Conservation (phyloP, 2,329 filamentous ascomycete species). For the Diaporthe australafricana region DNA sequence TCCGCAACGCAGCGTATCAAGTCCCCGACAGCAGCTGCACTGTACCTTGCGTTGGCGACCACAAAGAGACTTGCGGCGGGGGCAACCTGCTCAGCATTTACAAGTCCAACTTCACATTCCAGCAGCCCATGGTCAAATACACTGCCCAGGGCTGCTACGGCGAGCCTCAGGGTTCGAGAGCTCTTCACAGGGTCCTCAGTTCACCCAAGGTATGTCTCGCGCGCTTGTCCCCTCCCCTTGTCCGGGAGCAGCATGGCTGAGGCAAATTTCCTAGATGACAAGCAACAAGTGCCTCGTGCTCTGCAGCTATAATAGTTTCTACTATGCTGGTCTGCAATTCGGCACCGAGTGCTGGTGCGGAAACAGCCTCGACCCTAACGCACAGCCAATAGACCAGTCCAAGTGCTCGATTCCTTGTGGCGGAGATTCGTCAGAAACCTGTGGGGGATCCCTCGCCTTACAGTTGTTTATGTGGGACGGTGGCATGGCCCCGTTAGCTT, state of each 20-base stretch:
- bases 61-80: slow-evolving; percentile 42
- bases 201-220: slow-evolving; percentile 11
- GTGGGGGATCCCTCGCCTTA: slow-evolving; percentile 30
- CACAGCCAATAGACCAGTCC: slow-evolving; percentile 9
- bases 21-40: slow-evolving; percentile 40
- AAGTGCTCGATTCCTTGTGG: slow-evolving; percentile 44
- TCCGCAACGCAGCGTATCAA: slow-evolving; percentile 35
- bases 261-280: background rate
- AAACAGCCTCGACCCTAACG: slow-evolving; percentile 27
- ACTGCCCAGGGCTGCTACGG: slow-evolving; percentile 7
- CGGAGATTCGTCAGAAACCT: slow-evolving; percentile 43
- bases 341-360: slow-evolving; percentile 43
- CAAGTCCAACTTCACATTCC: slow-evolving; percentile 14
- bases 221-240: too few relatives aligned
- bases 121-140: slow-evolving; percentile 5
- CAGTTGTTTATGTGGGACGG: slow-evolving; percentile 15
- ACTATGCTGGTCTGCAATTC: slow-evolving; percentile 38
- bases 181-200: slow-evolving; percentile 3
- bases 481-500: background rate
- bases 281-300: slow-evolving; percentile 26
- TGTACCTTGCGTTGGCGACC: slow-evolving; percentile 41
- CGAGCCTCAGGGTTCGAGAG: slow-evolving; percentile 11
- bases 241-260: background rate
- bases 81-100: slow-evolving; percentile 18
- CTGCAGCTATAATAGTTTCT: slow-evolving; percentile 25